Base-by-base conservation (phyloP, 495 filamentous ascomycete species). In the Aspergillus egyptiacus region DNA sequence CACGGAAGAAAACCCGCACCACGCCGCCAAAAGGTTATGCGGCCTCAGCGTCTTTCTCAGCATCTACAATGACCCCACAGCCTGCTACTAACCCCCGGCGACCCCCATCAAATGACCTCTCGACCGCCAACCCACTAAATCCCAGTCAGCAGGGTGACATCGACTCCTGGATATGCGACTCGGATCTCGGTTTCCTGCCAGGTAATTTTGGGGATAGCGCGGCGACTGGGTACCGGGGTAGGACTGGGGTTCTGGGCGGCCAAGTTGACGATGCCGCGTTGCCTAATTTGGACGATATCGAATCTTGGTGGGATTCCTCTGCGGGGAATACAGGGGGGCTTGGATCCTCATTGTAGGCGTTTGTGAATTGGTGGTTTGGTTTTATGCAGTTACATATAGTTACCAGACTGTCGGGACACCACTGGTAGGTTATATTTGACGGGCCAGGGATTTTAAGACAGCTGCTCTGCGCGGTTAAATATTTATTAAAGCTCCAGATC, bases 251-350 rank as follows among this genome's bases (percentile, higher is more conserved):
- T 54, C n/a, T 55, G 42, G 50, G 35, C 31, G 13, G 48, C 10
- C 30, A 37, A 14, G 46, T 65, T 22, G 67, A 65, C 31, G 46
- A 46, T 0, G 62, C 58, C 2, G 51, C 32, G 24, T 58, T 70
- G 50, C 62, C 69, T 3, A 68, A 54, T 53, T 43, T 73, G 6
- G 61, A 51, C 2, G 67, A 68, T 55, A 62, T 71, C 13, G 67
- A 69, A 27, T 55, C 62, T 0, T 73, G 70, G 70, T 72, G 70
- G 70, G 61, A 61, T 23, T 61, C 65, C 7, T 57, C 66, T 1
- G 48, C 53, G 37, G 59, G 47, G 31, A 58, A 49, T 41, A 53
- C 3, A 13, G 20, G 17, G n/a, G 36, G 10, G 20, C 5, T 39
- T 39, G 20, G 20, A 11, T 37, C 35, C 13, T 37, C 35, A 3